Evolutionary conservation across 768 basidiomycete genomes (phyloP), one percentile per base, ranked within the genome.

Genomic region (Symmetrospora coprosmae): DNA sequence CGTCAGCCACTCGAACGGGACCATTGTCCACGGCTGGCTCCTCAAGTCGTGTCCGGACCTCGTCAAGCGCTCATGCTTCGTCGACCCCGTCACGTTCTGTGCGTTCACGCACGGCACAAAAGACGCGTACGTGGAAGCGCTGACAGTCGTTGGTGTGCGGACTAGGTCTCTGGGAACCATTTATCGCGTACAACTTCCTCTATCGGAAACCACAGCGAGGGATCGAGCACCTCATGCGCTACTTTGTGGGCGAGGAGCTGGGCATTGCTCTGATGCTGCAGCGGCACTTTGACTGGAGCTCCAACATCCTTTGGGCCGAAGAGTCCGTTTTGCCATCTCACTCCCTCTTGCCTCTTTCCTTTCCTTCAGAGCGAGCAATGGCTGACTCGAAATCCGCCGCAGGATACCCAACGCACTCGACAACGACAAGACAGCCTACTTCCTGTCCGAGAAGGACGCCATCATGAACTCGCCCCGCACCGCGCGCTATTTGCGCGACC

Each of bases 141-240:
- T n/a, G 11, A 7, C 23, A 40, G 31, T 45, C 33, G 84, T 86
- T 28, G 41, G 7, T 9, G 6, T 21, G 4, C 8, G 80, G 84
- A 0, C 87, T 90, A 72, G 90, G 87, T 71, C 81, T 84, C 5
- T 96, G 89, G 89, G 90, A 94, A 78, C 68, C 69, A 1, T 60
- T 89, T 72, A 81, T 91, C 27, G 91, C 89, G 71, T 86, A 85
- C 74, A 89, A 88, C 69, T 92, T 92, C 73, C 75, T 90, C 51
- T 92, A 91, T 71, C 77, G 80, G 13, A 47, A 34, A 25, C 60
- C 65, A 14, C 30, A 38, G 27, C 60, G 53, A 85, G 85, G 81
- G 4, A 72, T 86, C 38, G 83, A 91, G 62, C 75, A 88, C 14
- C 66, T 92, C 41, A 81, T 90, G 78, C 80, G 68, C 43, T 96